Evolutionary conservation across 2,329 filamentous ascomycete species (phyloP), one percentile per base, ranked within the genome.

Genomic region (Aspergillus brasiliensis): DNA sequence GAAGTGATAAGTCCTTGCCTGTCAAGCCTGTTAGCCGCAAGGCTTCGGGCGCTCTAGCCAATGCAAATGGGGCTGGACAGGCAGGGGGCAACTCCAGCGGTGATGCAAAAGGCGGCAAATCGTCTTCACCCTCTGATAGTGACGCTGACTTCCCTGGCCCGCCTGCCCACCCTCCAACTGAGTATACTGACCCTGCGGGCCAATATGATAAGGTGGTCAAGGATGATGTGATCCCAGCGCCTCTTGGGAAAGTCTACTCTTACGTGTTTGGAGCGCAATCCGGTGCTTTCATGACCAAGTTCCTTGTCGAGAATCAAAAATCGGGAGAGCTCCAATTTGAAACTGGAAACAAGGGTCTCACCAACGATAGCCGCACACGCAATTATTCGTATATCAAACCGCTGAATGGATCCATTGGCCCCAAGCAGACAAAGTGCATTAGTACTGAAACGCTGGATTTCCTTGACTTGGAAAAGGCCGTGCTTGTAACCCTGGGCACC

Each of bases 361-460:
- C 86, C 3, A 84, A 86, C 51, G 91, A 96, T 17, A 91, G 88
- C 77, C 91, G 88, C 73, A 84, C 84, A 3, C 86, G 93, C 48
- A 86, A 81, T 19, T 97, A 89, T 73, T 89, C 88, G 1, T 99
- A 97, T 74, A 96, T 96, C 78, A 98, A 97, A 74, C 95, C 95
- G 1, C 80, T 99, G 2, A 85, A 88, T 68, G 91, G 83, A 2
- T 83, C 91, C 1, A 94, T 99, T 65, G 95, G 95, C 0, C 95
- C 95, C 0, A 95, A 86, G 73, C 91, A 97, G 78, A 99, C 95
- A 11, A 97, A 96, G 72, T 99, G 95, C 75, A 89, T 96, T 60
- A 92, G 92, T 52, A 90, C 87, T 0, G 92, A 97, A 76, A 90
- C 84, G 4, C 73, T 99, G n/a, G 93, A 98, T 61, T 82, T 84